phyloP scores from a whole-genome alignment of 2,329 filamentous ascomycete genomes.

The Sclerotinia borealis region DNA sequence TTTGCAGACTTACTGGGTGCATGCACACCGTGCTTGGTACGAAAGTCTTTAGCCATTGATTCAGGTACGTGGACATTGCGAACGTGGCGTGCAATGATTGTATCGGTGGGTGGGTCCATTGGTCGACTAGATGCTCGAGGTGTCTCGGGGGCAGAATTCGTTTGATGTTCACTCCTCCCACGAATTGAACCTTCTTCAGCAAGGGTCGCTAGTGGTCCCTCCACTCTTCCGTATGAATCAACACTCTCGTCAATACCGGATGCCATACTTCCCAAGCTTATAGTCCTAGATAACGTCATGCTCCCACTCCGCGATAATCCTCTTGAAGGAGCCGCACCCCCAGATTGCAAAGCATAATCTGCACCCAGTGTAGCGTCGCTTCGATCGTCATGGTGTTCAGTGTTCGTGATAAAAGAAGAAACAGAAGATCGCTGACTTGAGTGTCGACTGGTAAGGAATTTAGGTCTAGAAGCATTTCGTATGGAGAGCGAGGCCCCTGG shows the following conservation, averaged over 20 bases:
- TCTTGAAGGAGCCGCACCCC: constrained; percentile 60
- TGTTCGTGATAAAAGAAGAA: constrained; percentile 51
- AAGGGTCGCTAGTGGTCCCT: constrained; percentile 48
- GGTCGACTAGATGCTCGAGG: constrained; percentile 55
- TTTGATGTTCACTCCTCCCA: constrained; percentile 40
- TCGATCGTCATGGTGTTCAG: constrained; percentile 44
- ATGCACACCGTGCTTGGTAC: constrained; percentile 61
- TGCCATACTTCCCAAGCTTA: constrained; percentile 84
- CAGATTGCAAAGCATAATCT: constrained; percentile 78
- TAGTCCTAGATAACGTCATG: constrained; percentile 63
- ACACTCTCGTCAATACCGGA: constrained; percentile 59
- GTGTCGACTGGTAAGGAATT: constrained; percentile 49
- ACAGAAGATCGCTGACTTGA: constrained; percentile 55
- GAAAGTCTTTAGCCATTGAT: constrained; percentile 79
- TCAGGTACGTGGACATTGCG: constrained; percentile 88
- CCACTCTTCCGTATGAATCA: constrained; percentile 33
- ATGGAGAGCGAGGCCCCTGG: constrained; percentile 40
- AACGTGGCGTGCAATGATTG: constrained; percentile 79
- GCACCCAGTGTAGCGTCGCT: constrained; percentile 70
- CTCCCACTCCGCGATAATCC: constrained; percentile 43
- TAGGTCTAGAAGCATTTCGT: constrained; percentile 41
- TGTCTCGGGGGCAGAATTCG: constrained; percentile 53
- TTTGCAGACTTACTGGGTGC: constrained; percentile 49
- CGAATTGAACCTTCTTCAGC: constrained; percentile 49
- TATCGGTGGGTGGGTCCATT: constrained; percentile 70